Base-by-base conservation (phyloP, 768 basidiomycete genomes). In the Lentinula lateritia region DNA sequence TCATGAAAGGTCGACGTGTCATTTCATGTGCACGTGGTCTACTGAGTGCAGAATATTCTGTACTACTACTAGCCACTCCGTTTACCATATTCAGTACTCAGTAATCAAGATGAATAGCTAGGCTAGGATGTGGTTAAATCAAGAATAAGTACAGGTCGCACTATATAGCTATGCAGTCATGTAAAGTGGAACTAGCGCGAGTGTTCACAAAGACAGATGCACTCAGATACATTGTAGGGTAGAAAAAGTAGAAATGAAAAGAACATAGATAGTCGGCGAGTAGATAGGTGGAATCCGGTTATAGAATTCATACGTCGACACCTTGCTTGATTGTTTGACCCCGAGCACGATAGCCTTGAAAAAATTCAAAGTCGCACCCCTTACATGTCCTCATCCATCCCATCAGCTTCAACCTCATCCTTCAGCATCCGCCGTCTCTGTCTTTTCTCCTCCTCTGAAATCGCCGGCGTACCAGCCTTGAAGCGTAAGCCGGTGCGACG, bases 371-470 rank as follows among this genome's bases (percentile, higher is more conserved):
- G 28, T 16, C 12, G 28, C 35, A 4, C 12, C 39, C 10, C 15
- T 38, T 50, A n/a, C 16, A 59, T 20, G 20, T 48, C 58, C 23
- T 67, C 68, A 41, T 68, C 67, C 34, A 68, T 64, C 6, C 16
- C n/a, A 34, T 36, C 63, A 10, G 38, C 42, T 13, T 66, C 68
- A n/a, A 73, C 72, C 62, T 80, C 78, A 23, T 76, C 72, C 60
- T 67, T 72, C 61, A 79, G 63, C 48, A 72, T 63, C 18, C 69
- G 67, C 52, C 73, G 66, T 62, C 71, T 62, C 46, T 69, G 68
- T 59, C 66, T 71, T 48, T 69, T 71, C 39, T 72, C 71, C 5
- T 53, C 46, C 48, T 66, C 65, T 20, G 60, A 60, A 12, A 66
- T 62, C 18, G 61, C 66, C 16, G 73, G 71, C 5, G 70, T 72